A percentile compares a stretch with the other conserved stretches of the same genome.
Evolutionary conservation across 352 stramenopile species (phyloP).

Genomic region (Phytophthora quininea): DNA sequence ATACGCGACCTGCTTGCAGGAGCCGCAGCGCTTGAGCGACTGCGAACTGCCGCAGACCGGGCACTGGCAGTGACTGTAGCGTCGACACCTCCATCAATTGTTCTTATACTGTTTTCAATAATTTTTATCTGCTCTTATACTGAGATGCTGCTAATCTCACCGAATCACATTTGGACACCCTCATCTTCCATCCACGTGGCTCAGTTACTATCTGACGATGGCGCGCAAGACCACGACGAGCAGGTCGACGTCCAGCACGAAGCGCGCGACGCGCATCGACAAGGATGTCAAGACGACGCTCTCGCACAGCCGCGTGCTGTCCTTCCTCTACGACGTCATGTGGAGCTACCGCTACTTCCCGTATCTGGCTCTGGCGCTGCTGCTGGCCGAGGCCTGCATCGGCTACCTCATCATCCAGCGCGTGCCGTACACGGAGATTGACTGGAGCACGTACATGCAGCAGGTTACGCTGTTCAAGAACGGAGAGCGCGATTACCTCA

Average conservation of each 20-base stretch:
- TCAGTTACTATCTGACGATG: conserved; percentile 18
- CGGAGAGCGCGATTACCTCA: conserved; percentile 95
- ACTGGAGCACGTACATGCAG: conserved; percentile 99
- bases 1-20: conserved; percentile 20
- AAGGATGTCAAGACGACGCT: conserved; percentile 87
- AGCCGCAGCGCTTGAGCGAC: conserved; percentile 14
- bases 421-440: conserved; percentile 97
- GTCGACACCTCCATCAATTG: neutral
- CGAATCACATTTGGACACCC: too few relatives aligned
- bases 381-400: conserved; percentile 62
- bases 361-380: conserved; percentile 57
- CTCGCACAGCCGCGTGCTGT: conserved; percentile 69
- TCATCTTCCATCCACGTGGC: conserved; percentile 27
- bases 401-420: conserved; percentile 85
- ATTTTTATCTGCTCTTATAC: too few relatives aligned
- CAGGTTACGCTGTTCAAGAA: conserved; percentile 93
- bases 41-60: conserved; percentile 13
- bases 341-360: conserved; percentile 89
- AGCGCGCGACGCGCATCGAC: conserved; percentile 79
- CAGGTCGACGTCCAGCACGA: conserved; percentile 10
- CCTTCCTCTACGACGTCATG: conserved; percentile 83
- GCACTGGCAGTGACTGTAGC: neutral
- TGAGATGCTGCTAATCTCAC: too few relatives aligned
- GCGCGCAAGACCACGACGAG: conserved; percentile 33
- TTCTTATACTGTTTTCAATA: too few relatives aligned